Percentiles rank a stretch among this genome's conserved stretches.
phyloP scores from a whole-genome alignment of 306 rosid species.

The Cajanus cajan region DNA sequence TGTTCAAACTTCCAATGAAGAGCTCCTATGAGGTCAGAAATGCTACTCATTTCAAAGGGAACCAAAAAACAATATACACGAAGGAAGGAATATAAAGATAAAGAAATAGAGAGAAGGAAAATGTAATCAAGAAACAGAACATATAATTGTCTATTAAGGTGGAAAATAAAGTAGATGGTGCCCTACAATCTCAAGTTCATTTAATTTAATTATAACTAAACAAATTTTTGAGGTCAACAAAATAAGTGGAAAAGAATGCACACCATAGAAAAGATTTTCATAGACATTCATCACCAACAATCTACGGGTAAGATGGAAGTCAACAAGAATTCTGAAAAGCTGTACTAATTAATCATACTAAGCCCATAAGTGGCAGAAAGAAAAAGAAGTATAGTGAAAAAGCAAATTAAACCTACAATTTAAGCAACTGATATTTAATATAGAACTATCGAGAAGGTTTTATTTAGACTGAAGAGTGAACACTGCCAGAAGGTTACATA shows the following conservation, averaged over 20 bases:
- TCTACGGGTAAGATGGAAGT: background rate
- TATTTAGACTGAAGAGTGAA: conserved; percentile 17
- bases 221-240: background rate
- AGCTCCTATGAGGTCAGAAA: background rate
- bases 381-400: conserved; percentile 12
- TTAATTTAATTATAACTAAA: background rate
- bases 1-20: background rate
- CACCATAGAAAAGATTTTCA: conserved; percentile 6
- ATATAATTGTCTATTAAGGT: background rate
- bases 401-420: conserved; percentile 3
- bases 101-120: background rate
- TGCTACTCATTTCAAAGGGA: background rate
- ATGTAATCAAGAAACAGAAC: background rate
- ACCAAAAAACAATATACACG: background rate
- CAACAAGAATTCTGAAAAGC: conserved; percentile 5
- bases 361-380: background rate
- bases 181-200: background rate
- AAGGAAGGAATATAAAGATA: background rate
- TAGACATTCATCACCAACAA: conserved; percentile 6
- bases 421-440: background rate
- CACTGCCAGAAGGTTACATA: background rate
- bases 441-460: background rate
- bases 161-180: background rate
- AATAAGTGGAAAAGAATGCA: background rate
- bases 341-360: conserved; percentile 14